Percentiles rank a stretch among this genome's conserved stretches.
These are phyloP conservation scores for Podosphaera fusca DNA, from an alignment of 2,329 filamentous ascomycete species.

Conservation along the genomic window DNA sequence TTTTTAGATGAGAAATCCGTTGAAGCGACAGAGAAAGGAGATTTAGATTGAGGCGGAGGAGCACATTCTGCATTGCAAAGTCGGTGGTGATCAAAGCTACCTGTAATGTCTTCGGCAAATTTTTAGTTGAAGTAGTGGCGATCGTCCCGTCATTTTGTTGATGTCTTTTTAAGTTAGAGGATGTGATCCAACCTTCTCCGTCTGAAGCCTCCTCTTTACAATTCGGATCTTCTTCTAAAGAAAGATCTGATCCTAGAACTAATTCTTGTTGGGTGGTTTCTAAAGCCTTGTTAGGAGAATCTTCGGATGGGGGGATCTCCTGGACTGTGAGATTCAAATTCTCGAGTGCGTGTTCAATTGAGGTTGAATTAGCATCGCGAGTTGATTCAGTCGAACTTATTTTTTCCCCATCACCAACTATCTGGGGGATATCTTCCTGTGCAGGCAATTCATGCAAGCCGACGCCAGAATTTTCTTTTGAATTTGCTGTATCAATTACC, in stretches of 20 bases:
- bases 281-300: too few species aligned
- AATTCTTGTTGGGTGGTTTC: too few species aligned
- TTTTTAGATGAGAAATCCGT: conserved; percentile 65
- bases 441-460: not conserved
- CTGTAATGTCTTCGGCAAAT: conserved; percentile 44
- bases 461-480: not conserved
- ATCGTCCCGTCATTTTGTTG: conserved; percentile 40
- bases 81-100: conserved; percentile 86
- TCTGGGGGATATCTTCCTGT: not conserved
- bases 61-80: conserved; percentile 94
- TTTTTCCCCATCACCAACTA: not conserved
- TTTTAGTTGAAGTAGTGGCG: conserved; percentile 23
- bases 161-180: conserved; percentile 70
- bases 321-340: too few species aligned
- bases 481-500: too few species aligned
- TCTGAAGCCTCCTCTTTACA: conserved; percentile 19
- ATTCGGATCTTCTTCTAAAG: not conserved
- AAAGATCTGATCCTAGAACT: not conserved
- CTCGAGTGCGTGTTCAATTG: too few species aligned
- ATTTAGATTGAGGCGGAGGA: conserved; percentile 83
- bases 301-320: too few species aligned
- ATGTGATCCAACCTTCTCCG: conserved; percentile 77
- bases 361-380: too few species aligned
- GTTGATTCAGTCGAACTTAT: too few species aligned
- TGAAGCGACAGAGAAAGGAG: conserved; percentile 58